Percentiles rank a stretch among this genome's conserved stretches.
phyloP scores from a whole-genome alignment of 2,329 filamentous ascomycete genomes.

The Aspergillus nomiae region DNA sequence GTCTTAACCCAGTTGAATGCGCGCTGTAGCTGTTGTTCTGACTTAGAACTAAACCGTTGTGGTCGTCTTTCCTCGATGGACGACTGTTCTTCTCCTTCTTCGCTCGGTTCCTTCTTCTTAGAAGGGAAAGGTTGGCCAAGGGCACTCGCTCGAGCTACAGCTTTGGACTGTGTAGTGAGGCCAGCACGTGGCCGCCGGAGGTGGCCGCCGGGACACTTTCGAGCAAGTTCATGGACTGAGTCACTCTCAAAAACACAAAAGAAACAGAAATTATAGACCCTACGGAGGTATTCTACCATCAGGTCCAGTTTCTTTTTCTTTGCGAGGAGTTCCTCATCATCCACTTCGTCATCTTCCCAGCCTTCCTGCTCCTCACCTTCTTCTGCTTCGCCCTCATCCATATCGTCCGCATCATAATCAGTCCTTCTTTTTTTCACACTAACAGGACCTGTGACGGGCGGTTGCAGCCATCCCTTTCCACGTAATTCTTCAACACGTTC shows the following conservation, averaged over 20 bases:
- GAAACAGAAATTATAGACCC: constrained; percentile 98
- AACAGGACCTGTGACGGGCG: constrained; percentile 49
- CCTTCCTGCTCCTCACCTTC: constrained; percentile 79
- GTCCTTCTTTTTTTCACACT: constrained; percentile 60
- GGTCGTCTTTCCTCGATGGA: constrained; percentile 74
- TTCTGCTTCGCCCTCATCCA: constrained; percentile 65
- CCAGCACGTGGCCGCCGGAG: constrained; percentile 86
- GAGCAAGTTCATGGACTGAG: constrained; percentile 90
- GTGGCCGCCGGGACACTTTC: constrained; percentile 97
- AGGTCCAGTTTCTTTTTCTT: constrained; percentile 98
- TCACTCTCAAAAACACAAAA: constrained; percentile 99
- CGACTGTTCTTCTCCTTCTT: constrained; percentile 66
- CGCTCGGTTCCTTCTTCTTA: constrained; percentile 69
- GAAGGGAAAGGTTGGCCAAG: constrained; percentile 79
- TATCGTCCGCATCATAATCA: constrained; percentile 41
- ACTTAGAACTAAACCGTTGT: constrained; percentile 69
- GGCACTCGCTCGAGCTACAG: constrained; percentile 82
- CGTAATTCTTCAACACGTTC: constrained; percentile 81
- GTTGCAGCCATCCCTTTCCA: constrained; percentile 74
- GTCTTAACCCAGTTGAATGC: constrained; percentile 99
- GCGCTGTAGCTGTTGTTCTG: constrained; percentile 86
- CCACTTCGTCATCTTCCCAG: constrained; percentile 69
- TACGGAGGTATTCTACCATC: constrained; percentile 91
- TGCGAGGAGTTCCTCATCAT: constrained; percentile 83
- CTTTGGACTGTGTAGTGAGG: constrained; percentile 78